Evolutionary conservation across 371 early-diverging fungal species (phyloP).

Genomic region (Saksenaea vasiformis): DNA sequence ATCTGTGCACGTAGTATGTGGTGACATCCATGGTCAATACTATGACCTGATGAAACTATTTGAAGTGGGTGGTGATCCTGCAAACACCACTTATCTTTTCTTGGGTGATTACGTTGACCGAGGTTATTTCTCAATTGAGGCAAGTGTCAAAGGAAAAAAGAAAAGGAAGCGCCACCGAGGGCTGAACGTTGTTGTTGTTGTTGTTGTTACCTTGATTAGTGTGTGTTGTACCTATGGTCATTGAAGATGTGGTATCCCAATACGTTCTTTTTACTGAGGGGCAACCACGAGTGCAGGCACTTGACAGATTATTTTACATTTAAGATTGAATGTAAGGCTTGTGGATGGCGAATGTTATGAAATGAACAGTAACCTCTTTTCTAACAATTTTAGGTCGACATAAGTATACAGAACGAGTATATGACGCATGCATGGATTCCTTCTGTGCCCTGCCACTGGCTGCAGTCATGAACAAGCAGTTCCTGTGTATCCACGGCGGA

Average conservation of each 20-base stretch:
- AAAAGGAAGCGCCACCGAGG: background rate
- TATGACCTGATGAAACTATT: conserved; percentile 98
- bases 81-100: conserved; percentile 86
- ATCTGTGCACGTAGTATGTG: conserved; percentile 71
- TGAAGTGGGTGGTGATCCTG: conserved; percentile 95
- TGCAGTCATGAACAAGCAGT: conserved; percentile 96
- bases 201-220: conserved; percentile 45
- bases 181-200: background rate
- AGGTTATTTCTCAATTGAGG: conserved; percentile 93
- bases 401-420: conserved; percentile 93
- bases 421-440: conserved; percentile 90
- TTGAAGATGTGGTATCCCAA: conserved; percentile 94
- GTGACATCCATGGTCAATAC: conserved; percentile 99
- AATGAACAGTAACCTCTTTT: background rate
- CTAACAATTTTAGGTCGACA: conserved; percentile 69
- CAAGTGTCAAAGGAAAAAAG: conserved; percentile 17
- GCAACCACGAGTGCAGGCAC: conserved; percentile 98
- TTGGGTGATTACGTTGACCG: conserved; percentile 99
- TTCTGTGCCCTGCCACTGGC: conserved; percentile 96
- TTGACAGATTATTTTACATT: conserved; percentile 98
- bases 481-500: conserved; percentile 99
- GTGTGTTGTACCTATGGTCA: conserved; percentile 87
- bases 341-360: background rate
- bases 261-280: conserved; percentile 91
- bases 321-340: conserved; percentile 88